A percentile compares a stretch with the other conserved stretches of the same genome.
phyloP scores from a whole-genome alignment of 768 basidiomycete species.

The Ephemerocybe angulata region DNA sequence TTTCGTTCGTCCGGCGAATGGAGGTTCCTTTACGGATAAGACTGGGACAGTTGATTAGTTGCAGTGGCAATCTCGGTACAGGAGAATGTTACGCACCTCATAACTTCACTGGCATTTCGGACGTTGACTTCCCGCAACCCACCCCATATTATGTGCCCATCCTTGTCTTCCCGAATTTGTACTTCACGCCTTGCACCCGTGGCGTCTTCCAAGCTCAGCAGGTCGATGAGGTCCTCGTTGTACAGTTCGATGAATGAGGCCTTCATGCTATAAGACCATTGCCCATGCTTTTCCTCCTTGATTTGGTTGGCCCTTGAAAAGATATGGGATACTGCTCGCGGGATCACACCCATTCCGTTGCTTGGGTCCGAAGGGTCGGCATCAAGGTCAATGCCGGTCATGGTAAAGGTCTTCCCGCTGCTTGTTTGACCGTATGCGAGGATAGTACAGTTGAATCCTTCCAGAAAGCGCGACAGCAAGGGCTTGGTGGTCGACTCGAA shows the following conservation, averaged over 20 bases:
- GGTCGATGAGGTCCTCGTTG: conserved; percentile 97
- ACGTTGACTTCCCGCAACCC: conserved; percentile 91
- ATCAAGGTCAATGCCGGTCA: conserved; percentile 94
- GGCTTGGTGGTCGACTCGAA: conserved; percentile 84
- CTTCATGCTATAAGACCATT: conserved; percentile 79
- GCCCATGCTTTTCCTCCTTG: conserved; percentile 67
- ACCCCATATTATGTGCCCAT: conserved; percentile 95
- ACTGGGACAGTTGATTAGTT: conserved; percentile 34
- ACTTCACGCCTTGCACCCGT: conserved; percentile 75
- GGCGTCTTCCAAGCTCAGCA: conserved; percentile 72
- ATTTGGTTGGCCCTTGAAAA: conserved; percentile 75
- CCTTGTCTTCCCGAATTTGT: conserved; percentile 95
- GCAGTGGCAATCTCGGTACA: conserved; percentile 1
- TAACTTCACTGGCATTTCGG: conserved; percentile 81
- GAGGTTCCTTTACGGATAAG: conserved; percentile 86
- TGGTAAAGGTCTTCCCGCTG: conserved; percentile 95
- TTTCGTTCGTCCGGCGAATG: conserved; percentile 92
- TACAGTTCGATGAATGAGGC: conserved; percentile 97
- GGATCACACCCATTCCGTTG: conserved; percentile 92
- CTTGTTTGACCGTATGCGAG: conserved; percentile 98
- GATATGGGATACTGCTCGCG: conserved; percentile 86
- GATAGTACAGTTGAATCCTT: conserved; percentile 97
- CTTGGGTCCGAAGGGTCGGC: conserved; percentile 77
- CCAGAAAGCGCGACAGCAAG: conserved; percentile 80
- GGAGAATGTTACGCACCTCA: conserved; percentile 62